phyloP scores from a whole-genome alignment of 192 early-diverging fungal species.

The Podila epicladia region DNA sequence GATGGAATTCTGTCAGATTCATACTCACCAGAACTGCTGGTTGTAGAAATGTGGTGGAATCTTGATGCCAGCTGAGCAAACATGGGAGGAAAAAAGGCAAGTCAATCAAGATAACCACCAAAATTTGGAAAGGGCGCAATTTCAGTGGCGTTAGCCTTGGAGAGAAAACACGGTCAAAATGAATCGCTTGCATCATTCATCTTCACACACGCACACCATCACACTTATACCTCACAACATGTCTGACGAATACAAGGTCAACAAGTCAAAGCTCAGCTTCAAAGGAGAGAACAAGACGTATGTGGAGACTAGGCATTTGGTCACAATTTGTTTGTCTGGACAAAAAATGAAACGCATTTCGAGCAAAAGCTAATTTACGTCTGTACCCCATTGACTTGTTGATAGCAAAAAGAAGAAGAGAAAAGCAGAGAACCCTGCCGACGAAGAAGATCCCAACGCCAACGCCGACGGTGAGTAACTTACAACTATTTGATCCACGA shows the following conservation, averaged over 20 bases:
- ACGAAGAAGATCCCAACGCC: conserved; percentile 40
- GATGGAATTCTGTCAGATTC: too few relatives aligned
- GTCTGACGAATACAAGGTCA: conserved; percentile 52
- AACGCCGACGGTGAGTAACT: conserved; percentile 36
- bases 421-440: conserved; percentile 52
- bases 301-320: not conserved
- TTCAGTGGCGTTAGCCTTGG: too few relatives aligned
- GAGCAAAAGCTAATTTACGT: too few relatives aligned
- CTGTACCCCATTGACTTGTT: not conserved
- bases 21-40: too few relatives aligned
- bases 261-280: conserved; percentile 63
- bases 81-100: too few relatives aligned
- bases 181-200: not conserved
- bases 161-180: not conserved
- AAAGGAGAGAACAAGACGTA: conserved; percentile 66
- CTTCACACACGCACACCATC: not conserved
- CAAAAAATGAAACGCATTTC: not conserved
- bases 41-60: too few relatives aligned
- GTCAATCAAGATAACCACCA: too few relatives aligned
- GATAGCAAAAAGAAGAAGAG: conserved; percentile 73
- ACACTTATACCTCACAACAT: conserved; percentile 13
- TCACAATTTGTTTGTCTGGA: not conserved
- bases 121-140: too few relatives aligned
- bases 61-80: too few relatives aligned
- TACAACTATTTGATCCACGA: not conserved